These are phyloP conservation scores for Calocybe gambosa DNA, from an alignment of 1,284 basidiomycete species.

Conservation along the genomic window DNA sequence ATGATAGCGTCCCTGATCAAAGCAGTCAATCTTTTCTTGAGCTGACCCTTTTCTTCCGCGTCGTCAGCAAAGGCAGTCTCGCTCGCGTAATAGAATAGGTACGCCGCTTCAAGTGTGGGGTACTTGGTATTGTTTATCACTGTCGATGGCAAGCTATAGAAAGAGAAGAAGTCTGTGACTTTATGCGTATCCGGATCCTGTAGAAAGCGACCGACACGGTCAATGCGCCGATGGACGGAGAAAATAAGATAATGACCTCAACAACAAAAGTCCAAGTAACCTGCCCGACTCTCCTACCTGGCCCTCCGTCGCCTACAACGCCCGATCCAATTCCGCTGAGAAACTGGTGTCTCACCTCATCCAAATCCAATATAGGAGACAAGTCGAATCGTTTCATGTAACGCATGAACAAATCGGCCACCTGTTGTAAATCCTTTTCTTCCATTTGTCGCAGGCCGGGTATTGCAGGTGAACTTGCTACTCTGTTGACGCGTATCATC, in stretches of 20 bases:
- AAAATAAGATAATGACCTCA: slow-evolving; percentile 56
- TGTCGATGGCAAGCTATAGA: slow-evolving; percentile 94
- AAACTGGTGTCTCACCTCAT: slow-evolving; percentile 86
- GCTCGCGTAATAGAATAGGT: slow-evolving; percentile 89
- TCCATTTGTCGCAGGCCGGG: slow-evolving; percentile 85
- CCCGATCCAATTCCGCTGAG: slow-evolving; percentile 78
- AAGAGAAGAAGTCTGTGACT: slow-evolving; percentile 95
- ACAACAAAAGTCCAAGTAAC: slow-evolving; percentile 97
- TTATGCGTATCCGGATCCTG: slow-evolving; percentile 77
- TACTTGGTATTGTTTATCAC: slow-evolving; percentile 67
- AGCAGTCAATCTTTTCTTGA: slow-evolving; percentile 69
- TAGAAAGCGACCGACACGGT: not conserved
- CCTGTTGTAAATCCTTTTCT: slow-evolving; percentile 68
- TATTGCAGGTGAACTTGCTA: slow-evolving; percentile 49
- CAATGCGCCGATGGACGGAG: not conserved
- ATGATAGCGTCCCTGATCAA: slow-evolving; percentile 78
- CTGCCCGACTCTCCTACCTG: slow-evolving; percentile 61
- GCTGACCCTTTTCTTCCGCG: slow-evolving; percentile 50
- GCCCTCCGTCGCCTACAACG: slow-evolving; percentile 39
- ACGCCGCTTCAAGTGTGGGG: slow-evolving; percentile 77
- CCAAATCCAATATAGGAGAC: slow-evolving; percentile 70
- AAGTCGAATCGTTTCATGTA: slow-evolving; percentile 90
- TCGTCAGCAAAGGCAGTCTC: slow-evolving; percentile 54
- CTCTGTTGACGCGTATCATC: slow-evolving; percentile 71
- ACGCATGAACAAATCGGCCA: slow-evolving; percentile 67